Conservation (phyloP, 345 rosid genomes). For the Eutrema yunnanense region DNA sequence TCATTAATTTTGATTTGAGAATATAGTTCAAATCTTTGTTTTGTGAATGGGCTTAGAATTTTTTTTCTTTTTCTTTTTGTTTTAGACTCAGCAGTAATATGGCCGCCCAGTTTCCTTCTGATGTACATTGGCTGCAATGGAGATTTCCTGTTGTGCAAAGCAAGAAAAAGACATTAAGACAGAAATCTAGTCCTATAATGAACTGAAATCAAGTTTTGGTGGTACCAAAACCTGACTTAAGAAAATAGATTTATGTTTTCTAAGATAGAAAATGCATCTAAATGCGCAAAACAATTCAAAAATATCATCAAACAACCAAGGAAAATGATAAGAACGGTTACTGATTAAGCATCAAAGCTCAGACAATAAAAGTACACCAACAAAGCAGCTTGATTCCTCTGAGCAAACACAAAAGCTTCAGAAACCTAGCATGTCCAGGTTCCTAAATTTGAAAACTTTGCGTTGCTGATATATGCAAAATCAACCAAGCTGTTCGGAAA, state of each 20-base stretch:
- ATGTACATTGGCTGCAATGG: slow-evolving; percentile 89
- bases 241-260: neutral
- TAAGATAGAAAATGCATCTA: neutral
- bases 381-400: neutral
- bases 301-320: neutral
- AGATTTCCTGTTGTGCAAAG: slow-evolving; percentile 61
- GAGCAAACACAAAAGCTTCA: neutral
- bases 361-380: neutral
- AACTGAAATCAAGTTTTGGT: neutral
- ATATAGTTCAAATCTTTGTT: too few species aligned
- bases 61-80: too few species aligned
- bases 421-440: neutral
- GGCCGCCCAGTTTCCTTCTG: slow-evolving; percentile 77
- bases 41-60: too few species aligned
- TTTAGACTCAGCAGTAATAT: too few species aligned
- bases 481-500: neutral
- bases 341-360: neutral
- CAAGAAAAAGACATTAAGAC: neutral
- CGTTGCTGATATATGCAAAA: neutral
- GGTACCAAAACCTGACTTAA: neutral
- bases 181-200: neutral
- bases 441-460: neutral
- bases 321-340: neutral
- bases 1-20: too few species aligned
- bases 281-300: neutral